These are phyloP conservation scores for Globisporangium splendens DNA, from an alignment of 352 stramenopile species.

Conservation along the genomic window DNA sequence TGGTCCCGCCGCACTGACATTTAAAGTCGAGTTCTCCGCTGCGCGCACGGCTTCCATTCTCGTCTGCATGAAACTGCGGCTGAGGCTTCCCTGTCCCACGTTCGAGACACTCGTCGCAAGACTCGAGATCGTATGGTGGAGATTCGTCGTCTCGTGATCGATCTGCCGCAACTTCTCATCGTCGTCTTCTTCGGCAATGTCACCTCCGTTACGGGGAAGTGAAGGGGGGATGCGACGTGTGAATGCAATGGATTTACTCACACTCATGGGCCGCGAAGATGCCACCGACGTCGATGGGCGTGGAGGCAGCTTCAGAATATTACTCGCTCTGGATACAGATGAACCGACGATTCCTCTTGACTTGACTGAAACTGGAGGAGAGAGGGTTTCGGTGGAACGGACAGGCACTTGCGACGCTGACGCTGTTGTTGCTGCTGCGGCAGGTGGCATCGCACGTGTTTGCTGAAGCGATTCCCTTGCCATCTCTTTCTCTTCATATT, in stretches of 20 bases:
- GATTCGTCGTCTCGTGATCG: slow-evolving; percentile 63
- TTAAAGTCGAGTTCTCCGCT: background rate
- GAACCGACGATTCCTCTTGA: slow-evolving; percentile 11
- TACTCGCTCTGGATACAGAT: slow-evolving; percentile 5
- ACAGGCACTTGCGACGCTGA: slow-evolving; percentile 11
- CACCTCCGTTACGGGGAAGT: slow-evolving; percentile 3
- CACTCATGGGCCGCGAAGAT: slow-evolving; percentile 56
- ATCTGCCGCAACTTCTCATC: slow-evolving; percentile 56
- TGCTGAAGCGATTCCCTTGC: slow-evolving; percentile 5
- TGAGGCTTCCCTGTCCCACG: slow-evolving; percentile 69
- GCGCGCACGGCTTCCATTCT: slow-evolving; percentile 14
- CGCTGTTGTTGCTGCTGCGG: background rate
- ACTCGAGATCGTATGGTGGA: slow-evolving; percentile 82
- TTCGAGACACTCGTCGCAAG: slow-evolving; percentile 77
- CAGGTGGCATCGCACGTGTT: slow-evolving; percentile 2
- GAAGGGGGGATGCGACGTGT: slow-evolving; percentile 31
- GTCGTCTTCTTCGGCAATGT: slow-evolving; percentile 19
- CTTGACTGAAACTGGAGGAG: slow-evolving; percentile 8
- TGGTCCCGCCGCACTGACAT: background rate
- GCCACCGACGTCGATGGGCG: slow-evolving; percentile 51
- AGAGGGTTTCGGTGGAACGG: slow-evolving; percentile 7
- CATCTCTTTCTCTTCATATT: slow-evolving; percentile 3
- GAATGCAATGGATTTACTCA: slow-evolving; percentile 82
- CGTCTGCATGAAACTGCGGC: slow-evolving; percentile 65
- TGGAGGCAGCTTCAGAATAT: slow-evolving; percentile 33